Base-by-base conservation (phyloP, 2,329 filamentous ascomycete species). In the Hymenoscyphus infarciens region DNA sequence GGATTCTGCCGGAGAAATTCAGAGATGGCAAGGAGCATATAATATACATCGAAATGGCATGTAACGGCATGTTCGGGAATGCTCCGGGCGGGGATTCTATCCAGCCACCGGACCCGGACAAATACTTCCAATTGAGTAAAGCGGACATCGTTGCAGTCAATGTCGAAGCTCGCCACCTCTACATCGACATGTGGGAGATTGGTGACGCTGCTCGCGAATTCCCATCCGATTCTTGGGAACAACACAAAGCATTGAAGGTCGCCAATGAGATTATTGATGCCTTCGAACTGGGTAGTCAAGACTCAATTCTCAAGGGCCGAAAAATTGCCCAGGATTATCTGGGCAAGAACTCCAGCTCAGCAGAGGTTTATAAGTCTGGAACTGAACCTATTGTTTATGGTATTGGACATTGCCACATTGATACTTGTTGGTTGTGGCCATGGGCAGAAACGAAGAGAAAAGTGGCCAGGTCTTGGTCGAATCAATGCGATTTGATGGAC, bases 381-480 rank as follows among this genome's bases (percentile, higher is more conserved):
- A 87, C 88, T 29, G 82, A 89, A 38, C 86, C 91, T 1, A 82
- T 96, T 63, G 91, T 98, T 3, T 95, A 87, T 70, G 94, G 87
- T 39, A 94, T 98, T 68, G 95, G 95, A 0, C 92, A 99, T 75
- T 99, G 95, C 70, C 95, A 99, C 76, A 99, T 99, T 69, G 95
- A 98, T 77, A 96, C 90, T 31, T 97, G 94, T 77, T 99, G 95
- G 95, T 82, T 99, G 39, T 99, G 95, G 95, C 95, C 95, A 0
- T 99, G 92, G 85, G 95, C 90, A 10, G 95, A 99, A 80, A 98
- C 95, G 0, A 97, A 96, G 79, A 90, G 95, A 72, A 99, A 99
- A 80, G 89, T 98, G 33, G 93, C 89, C 22, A 87, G 95, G 55
- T 97, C 93, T 10, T 99, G 95, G 95, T 94, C 92, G 1, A 98